A percentile compares a stretch with the other conserved stretches of the same genome.
Evolutionary conservation across 371 early-diverging fungal species (phyloP).

Genomic region (Rhizopus delemar): DNA sequence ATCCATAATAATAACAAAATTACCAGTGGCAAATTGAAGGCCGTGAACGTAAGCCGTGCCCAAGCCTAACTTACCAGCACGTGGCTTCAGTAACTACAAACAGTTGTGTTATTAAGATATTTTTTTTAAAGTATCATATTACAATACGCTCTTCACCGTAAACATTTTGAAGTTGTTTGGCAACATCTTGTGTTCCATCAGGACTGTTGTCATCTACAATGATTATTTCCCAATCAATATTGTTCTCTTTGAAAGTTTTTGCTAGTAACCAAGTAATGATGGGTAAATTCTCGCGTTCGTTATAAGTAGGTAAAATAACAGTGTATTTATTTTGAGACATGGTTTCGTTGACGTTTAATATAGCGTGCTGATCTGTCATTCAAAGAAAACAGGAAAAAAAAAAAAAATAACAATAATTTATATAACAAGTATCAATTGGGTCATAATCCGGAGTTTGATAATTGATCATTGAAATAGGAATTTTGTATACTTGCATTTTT

Average conservation of each 20-base stretch:
- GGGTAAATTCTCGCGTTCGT: slow-evolving; percentile 97
- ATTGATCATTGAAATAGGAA: too few species aligned
- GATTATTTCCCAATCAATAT: slow-evolving; percentile 93
- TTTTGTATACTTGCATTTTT: too few species aligned
- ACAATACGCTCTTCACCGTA: slow-evolving; percentile 92
- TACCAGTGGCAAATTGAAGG: slow-evolving; percentile 90
- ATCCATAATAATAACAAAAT: slow-evolving; percentile 98
- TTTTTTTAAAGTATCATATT: slow-evolving; percentile 22
- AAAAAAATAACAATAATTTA: too few species aligned
- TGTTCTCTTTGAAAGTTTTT: slow-evolving; percentile 80
- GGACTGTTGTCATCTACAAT: slow-evolving; percentile 98
- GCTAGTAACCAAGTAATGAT: slow-evolving; percentile 91
- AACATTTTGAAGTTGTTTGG: slow-evolving; percentile 79
- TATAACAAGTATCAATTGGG: too few species aligned
- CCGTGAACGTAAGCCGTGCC: slow-evolving; percentile 97
- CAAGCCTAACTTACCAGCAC: slow-evolving; percentile 96
- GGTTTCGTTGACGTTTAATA: slow-evolving; percentile 40
- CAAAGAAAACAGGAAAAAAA: slow-evolving; percentile 9
- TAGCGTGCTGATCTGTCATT: slow-evolving; percentile 39
- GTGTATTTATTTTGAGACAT: slow-evolving; percentile 72
- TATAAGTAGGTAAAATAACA: slow-evolving; percentile 98
- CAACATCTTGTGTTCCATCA: slow-evolving; percentile 97
- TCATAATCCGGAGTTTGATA: too few species aligned
- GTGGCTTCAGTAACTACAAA: slow-evolving; percentile 78
- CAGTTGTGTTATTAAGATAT: background rate